Percentiles rank a stretch among this genome's conserved stretches.
These are phyloP conservation scores for Tricharina praecox DNA, from an alignment of 495 filamentous ascomycete genomes.

Conservation along the genomic window DNA sequence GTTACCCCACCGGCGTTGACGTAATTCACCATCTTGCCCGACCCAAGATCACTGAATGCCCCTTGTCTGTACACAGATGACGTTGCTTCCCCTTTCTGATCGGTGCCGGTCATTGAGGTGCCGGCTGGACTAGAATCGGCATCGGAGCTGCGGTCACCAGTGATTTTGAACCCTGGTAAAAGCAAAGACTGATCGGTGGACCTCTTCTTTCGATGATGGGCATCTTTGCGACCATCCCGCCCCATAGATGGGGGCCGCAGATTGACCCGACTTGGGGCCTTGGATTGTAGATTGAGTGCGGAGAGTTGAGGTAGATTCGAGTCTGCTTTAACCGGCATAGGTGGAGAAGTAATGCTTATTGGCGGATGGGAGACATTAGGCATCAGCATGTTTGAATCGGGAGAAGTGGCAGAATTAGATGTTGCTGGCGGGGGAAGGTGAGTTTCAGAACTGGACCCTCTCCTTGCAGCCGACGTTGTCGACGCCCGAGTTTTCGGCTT, in stretches of 20 bases:
- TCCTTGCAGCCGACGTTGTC: neutral
- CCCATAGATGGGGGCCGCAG: neutral
- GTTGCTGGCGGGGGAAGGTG: slow-evolving; percentile 2
- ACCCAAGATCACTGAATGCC: slow-evolving; percentile 13
- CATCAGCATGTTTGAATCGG: slow-evolving; percentile 2
- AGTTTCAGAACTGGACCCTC: neutral
- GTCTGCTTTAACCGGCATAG: neutral
- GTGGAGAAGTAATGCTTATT: neutral
- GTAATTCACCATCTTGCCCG: slow-evolving; percentile 12
- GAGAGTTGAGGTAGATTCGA: neutral
- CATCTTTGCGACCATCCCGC: slow-evolving; percentile 4
- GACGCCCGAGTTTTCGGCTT: neutral
- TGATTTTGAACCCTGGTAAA: slow-evolving; percentile 21
- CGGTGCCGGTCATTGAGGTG: slow-evolving; percentile 17
- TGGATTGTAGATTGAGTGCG: slow-evolving; percentile 1
- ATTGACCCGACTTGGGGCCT: neutral
- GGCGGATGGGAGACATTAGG: neutral
- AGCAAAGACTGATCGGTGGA: slow-evolving; percentile 22
- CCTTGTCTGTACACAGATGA: slow-evolving; percentile 20
- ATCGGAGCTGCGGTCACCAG: slow-evolving; percentile 17
- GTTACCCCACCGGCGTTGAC: slow-evolving; percentile 17
- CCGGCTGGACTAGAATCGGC: slow-evolving; percentile 22
- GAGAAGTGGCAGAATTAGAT: neutral
- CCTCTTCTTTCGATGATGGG: slow-evolving; percentile 15
- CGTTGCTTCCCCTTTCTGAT: slow-evolving; percentile 4